Base-by-base conservation (phyloP, 2,329 filamentous ascomycete species). In the Trichophyton benhamiae region DNA sequence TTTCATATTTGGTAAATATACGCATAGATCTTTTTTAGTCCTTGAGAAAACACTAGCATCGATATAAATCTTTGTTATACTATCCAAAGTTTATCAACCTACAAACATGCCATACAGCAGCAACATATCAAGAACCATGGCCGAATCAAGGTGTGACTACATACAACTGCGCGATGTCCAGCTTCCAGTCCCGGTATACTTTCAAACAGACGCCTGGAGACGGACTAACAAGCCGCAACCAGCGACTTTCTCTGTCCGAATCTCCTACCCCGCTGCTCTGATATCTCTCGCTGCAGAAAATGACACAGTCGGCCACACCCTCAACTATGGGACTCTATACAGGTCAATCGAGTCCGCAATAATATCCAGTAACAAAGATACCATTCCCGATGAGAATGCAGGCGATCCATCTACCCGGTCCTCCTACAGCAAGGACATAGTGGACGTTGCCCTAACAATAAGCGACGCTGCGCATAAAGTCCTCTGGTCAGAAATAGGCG, bases 281-380 rank as follows among this genome's bases (percentile, higher is more conserved):
- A 71, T 77, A 38, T 70, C 71, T 1, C 38, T 46, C 13, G 75
- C 77, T 6, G 75, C 75, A 1, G 68, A 70, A 30, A 70, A 72
- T 36, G 78, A 80, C 61, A 72, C 78, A 63, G 74, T 79, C 60
- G 73, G 71, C 11, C 68, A 75, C 11, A 77, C 77, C 0, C 68
- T 79, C 22, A 76, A 77, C 65, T 80, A 80, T 66, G 77, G 77
- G 41, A 77, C 76, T 63, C 69, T 79, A 17, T 79, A 75, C 66
- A 75, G 76, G 41, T 72, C 70, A 7, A 66, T 79, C 44, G 70
- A 73, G 30, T 46, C 58, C 22, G 42, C 36, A n/a, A 30, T 59
- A 36, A 49, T 20, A 33, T n/a, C 58, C 42, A 41, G 36, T 17
- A 58, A 58, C 27, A 25, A 44, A 20, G 27, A 44, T 17, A 25